Evolutionary conservation across 257 asterid species (phyloP).

Genomic region (Ballota nigra): DNA sequence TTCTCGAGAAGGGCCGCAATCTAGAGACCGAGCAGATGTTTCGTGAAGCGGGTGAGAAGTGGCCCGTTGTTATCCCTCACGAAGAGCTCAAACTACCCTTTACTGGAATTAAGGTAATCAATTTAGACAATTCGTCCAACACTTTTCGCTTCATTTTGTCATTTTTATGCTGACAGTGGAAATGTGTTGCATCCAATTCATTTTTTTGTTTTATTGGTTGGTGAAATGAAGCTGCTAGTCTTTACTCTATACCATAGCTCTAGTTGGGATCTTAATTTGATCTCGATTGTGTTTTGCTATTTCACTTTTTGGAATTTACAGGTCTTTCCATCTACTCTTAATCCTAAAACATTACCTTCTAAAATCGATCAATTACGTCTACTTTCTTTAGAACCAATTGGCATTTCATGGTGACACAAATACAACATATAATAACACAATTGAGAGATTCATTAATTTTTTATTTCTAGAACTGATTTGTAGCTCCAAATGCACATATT

Average conservation of each 20-base stretch:
- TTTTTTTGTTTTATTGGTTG: neutral
- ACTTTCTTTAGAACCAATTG: no score
- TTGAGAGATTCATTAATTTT: no score
- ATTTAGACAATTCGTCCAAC: conserved; percentile 42
- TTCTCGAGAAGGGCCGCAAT: conserved; percentile 80
- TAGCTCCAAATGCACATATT: no score
- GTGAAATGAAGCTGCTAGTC: neutral
- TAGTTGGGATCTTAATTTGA: no score
- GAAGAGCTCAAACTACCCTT: conserved; percentile 65
- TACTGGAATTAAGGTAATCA: conserved; percentile 66
- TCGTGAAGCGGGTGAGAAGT: conserved; percentile 85
- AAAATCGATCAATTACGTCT: no score
- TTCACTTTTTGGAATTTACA: no score
- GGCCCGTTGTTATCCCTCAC: conserved; percentile 84
- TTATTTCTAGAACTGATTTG: no score
- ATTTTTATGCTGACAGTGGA: neutral
- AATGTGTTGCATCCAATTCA: neutral
- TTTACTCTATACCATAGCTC: neutral
- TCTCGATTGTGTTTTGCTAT: no score
- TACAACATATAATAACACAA: no score
- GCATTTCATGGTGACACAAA: no score
- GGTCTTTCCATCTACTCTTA: no score
- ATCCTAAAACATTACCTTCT: no score
- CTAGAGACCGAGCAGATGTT: conserved; percentile 96
- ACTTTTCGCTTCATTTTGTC: neutral